Evolutionary conservation across 1,284 basidiomycete genomes (phyloP).

Genomic region (Boletus sp.): DNA sequence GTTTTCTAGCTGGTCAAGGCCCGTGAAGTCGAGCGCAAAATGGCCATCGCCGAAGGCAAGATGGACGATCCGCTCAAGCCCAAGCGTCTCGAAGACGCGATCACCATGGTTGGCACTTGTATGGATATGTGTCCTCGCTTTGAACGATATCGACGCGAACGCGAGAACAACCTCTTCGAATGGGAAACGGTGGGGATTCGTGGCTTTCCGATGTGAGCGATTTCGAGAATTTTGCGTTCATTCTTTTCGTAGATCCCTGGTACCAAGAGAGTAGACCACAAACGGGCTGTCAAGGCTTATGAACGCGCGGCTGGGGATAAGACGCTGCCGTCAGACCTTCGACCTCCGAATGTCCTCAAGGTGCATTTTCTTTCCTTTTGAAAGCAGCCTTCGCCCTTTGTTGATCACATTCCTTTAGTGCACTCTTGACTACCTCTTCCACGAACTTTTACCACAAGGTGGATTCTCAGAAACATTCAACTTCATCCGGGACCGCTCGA

Average conservation of each 20-base stretch:
- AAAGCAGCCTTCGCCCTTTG: not conserved
- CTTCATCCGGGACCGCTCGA: conserved; percentile 91
- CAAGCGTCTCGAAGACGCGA: conserved; percentile 81
- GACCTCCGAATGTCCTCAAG: conserved; percentile 82
- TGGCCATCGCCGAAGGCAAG: conserved; percentile 78
- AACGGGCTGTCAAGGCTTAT: conserved; percentile 90
- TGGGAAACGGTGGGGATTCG: conserved; percentile 72
- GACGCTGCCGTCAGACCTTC: conserved; percentile 85
- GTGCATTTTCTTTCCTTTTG: conserved; percentile 37
- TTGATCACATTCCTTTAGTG: conserved; percentile 39
- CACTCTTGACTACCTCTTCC: conserved; percentile 92
- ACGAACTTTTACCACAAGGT: conserved; percentile 66
- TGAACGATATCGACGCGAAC: conserved; percentile 87
- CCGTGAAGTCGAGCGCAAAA: conserved; percentile 71
- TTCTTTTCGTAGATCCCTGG: conserved; percentile 54
- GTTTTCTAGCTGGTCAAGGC: conserved; percentile 57
- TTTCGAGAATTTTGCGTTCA: conserved; percentile 37
- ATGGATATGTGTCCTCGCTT: conserved; percentile 92
- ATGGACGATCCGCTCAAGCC: conserved; percentile 82
- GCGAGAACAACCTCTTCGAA: conserved; percentile 83
- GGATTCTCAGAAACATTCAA: conserved; percentile 71
- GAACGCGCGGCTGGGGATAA: conserved; percentile 94
- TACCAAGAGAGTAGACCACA: conserved; percentile 78
- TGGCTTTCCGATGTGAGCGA: conserved; percentile 2
- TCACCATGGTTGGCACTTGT: conserved; percentile 88